phyloP scores from a whole-genome alignment of 768 basidiomycete species.

The Leccinum imitatum region DNA sequence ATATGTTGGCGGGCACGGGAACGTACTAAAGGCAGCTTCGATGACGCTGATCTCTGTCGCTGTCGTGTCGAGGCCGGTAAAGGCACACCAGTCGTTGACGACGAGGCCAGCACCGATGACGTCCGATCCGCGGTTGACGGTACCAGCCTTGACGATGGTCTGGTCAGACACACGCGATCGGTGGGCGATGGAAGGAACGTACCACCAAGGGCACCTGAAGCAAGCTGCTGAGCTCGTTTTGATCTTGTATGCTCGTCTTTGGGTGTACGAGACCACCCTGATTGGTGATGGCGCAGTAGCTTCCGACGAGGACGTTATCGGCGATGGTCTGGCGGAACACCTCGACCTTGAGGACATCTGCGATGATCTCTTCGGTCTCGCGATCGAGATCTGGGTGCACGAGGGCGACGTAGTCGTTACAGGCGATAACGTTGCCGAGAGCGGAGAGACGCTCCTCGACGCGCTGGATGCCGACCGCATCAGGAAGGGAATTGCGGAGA shows the following conservation, averaged over 20 bases:
- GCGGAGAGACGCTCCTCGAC: conserved; percentile 97
- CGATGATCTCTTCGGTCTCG: conserved; percentile 99
- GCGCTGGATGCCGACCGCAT: conserved; percentile 89
- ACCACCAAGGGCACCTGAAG: conserved; percentile 95
- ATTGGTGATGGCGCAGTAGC: conserved; percentile 93
- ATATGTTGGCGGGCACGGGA: too few relatives aligned
- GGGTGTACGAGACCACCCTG: conserved; percentile 98
- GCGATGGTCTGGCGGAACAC: conserved; percentile 98
- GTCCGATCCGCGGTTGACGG: conserved; percentile 97
- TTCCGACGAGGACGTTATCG: conserved; percentile 94
- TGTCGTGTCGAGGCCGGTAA: conserved; percentile 99
- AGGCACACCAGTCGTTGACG: conserved; percentile 99
- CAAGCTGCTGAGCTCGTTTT: conserved; percentile 93
- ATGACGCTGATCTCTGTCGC: conserved; percentile 71
- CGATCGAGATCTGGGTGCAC: conserved; percentile 98
- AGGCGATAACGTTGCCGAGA: conserved; percentile 96
- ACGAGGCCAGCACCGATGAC: conserved; percentile 97
- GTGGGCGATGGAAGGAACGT: conserved; percentile 33
- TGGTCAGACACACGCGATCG: background rate
- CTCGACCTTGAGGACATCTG: conserved; percentile 98
- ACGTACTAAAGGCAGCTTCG: too few relatives aligned
- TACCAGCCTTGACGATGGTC: conserved; percentile 69
- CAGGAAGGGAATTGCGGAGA: conserved; percentile 91
- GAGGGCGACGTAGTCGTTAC: conserved; percentile 98
- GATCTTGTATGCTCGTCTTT: conserved; percentile 94